phyloP scores from a whole-genome alignment of 768 basidiomycete species.

The Tylopilus plumbeoviolaceoides region DNA sequence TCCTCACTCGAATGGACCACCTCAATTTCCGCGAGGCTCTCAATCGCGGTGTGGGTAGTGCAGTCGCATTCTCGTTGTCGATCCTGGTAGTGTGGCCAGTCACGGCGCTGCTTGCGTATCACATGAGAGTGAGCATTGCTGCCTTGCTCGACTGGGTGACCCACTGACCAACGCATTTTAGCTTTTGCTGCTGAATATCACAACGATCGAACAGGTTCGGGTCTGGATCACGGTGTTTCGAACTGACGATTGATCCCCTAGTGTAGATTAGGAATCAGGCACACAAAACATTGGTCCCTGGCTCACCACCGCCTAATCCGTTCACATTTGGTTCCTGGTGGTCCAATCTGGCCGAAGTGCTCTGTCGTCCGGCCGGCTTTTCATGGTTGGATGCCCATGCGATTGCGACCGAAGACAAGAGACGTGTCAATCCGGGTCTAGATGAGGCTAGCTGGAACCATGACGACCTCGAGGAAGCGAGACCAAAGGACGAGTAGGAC shows the following conservation, averaged over 20 bases:
- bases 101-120: constrained; percentile 72
- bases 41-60: constrained; percentile 64
- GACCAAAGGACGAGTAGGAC: constrained; percentile 12
- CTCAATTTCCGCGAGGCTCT: constrained; percentile 47
- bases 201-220: constrained; percentile 92
- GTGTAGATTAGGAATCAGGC: constrained; percentile 80
- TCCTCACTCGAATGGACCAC: constrained; percentile 52
- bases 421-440: constrained; percentile 71
- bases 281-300: constrained; percentile 63
- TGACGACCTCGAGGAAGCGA: constrained; percentile 17
- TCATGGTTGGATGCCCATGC: constrained; percentile 72
- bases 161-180: constrained; percentile 26
- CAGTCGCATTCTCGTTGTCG: constrained; percentile 71
- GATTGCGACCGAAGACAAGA: constrained; percentile 64
- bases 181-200: constrained; percentile 82
- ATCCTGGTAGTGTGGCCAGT: constrained; percentile 81
- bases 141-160: not conserved
- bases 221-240: constrained; percentile 10
- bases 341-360: constrained; percentile 66
- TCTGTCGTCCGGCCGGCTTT: constrained; percentile 77
- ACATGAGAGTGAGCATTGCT: constrained; percentile 65
- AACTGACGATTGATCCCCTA: constrained; percentile 6
- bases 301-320: constrained; percentile 72
- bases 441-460: constrained; percentile 30
- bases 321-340: constrained; percentile 80